Evolutionary conservation across 2,329 filamentous ascomycete species (phyloP).

Genomic region (Paecilomyces variotii): DNA sequence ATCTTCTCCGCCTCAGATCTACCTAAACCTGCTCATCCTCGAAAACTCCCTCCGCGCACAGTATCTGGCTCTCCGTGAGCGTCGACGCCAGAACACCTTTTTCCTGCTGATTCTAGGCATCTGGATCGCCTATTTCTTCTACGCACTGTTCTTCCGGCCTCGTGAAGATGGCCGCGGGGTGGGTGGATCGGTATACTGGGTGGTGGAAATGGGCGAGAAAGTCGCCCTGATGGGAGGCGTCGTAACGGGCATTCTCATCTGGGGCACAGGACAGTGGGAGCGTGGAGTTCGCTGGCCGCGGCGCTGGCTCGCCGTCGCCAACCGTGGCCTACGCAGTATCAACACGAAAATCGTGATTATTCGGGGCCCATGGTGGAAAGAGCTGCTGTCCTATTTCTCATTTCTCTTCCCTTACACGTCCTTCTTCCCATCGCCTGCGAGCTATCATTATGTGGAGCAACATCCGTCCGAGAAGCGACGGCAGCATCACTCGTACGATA

Average conservation of each 20-base stretch:
- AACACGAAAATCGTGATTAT: constrained; percentile 95
- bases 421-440: constrained; percentile 56
- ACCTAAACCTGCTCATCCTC: constrained; percentile 94
- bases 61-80: constrained; percentile 80
- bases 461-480: constrained; percentile 31
- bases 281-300: constrained; percentile 89
- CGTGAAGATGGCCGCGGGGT: constrained; percentile 86
- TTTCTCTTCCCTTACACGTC: constrained; percentile 72
- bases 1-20: constrained; percentile 92
- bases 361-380: constrained; percentile 71
- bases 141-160: constrained; percentile 89
- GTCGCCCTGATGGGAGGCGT: constrained; percentile 86
- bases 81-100: constrained; percentile 86
- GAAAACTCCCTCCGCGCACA: constrained; percentile 89
- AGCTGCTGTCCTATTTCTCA: constrained; percentile 61
- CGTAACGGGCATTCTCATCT: constrained; percentile 77
- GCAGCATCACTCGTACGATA: constrained; percentile 40
- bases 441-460: constrained; percentile 74
- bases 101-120: constrained; percentile 70
- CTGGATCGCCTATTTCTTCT: constrained; percentile 81
- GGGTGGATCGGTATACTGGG: constrained; percentile 93
- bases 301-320: constrained; percentile 81
- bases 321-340: constrained; percentile 81
- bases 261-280: constrained; percentile 95
- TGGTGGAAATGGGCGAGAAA: constrained; percentile 82